A percentile compares a stretch with the other conserved stretches of the same genome.
phyloP scores from a whole-genome alignment of 2,329 filamentous ascomycete species.

The Colletotrichum simmondsii region DNA sequence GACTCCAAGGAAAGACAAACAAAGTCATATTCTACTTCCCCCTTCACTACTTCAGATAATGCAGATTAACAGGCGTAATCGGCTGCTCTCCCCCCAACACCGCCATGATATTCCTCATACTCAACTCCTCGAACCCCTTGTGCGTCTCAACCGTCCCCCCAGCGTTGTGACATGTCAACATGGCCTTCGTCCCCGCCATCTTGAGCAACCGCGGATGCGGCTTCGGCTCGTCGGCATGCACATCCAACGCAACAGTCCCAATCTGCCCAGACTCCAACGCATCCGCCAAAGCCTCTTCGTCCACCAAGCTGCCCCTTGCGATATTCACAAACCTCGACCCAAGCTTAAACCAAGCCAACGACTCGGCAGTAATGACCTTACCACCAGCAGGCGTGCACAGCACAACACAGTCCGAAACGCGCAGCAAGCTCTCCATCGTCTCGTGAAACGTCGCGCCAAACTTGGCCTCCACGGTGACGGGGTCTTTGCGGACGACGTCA shows the following conservation, averaged over 20 bases:
- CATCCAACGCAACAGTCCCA: conserved; percentile 69
- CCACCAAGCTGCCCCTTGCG: conserved; percentile 71
- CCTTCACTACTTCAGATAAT: conserved; percentile 52
- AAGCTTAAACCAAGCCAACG: conserved; percentile 61
- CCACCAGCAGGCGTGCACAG: conserved; percentile 66
- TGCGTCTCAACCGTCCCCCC: conserved; percentile 75
- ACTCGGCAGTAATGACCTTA: conserved; percentile 60
- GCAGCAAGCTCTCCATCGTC: conserved; percentile 63
- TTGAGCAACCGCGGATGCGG: conserved; percentile 58
- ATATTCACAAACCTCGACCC: conserved; percentile 74
- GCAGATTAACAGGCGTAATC: conserved; percentile 72
- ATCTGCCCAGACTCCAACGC: conserved; percentile 66
- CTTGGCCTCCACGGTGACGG: conserved; percentile 49
- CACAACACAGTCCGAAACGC: conserved; percentile 67
- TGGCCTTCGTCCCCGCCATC: conserved; percentile 56
- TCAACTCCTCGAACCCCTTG: conserved; percentile 73
- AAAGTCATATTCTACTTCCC: too few species aligned
- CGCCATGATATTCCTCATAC: conserved; percentile 74
- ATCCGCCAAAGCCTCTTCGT: conserved; percentile 70
- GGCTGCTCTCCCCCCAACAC: conserved; percentile 63
- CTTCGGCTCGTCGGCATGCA: conserved; percentile 69
- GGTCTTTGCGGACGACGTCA: conserved; percentile 64
- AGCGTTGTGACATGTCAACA: conserved; percentile 75
- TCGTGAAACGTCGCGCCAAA: conserved; percentile 61
- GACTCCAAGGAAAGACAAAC: too few species aligned